phyloP scores from a whole-genome alignment of 73 alveolate genomes.

The Paramecium sexaurelia region DNA sequence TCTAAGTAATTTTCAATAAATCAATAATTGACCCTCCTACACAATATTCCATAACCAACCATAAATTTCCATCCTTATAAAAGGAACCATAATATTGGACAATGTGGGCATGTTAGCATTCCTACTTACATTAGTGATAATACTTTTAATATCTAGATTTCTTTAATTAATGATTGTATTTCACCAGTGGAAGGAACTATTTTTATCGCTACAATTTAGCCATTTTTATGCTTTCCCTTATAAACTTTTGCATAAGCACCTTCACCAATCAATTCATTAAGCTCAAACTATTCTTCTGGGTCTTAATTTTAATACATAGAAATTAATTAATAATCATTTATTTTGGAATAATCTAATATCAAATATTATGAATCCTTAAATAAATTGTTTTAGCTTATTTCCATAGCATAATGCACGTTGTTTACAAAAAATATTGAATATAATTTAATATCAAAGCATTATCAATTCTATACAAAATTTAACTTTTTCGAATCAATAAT shows the following conservation, averaged over 20 bases:
- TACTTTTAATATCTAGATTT: conserved; percentile 85
- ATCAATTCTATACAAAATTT: too few relatives aligned
- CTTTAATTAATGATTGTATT: conserved; percentile 79
- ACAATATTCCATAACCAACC: conserved; percentile 97
- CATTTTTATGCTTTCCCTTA: conserved; percentile 78
- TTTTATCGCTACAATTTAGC: conserved; percentile 89
- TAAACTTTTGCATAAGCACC: conserved; percentile 89
- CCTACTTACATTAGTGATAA: conserved; percentile 5
- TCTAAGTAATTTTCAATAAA: conserved; percentile 89
- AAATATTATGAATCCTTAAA: too few relatives aligned
- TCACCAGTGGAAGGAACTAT: conserved; percentile 79
- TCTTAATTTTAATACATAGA: conserved; percentile 66
- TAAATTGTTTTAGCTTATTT: too few relatives aligned
- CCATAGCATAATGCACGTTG: too few relatives aligned
- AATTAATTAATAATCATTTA: background rate
- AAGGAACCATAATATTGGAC: conserved; percentile 92
- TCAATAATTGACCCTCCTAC: conserved; percentile 96
- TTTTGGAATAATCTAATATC: background rate
- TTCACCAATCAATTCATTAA: conserved; percentile 82
- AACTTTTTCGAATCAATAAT: too few relatives aligned
- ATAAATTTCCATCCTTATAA: conserved; percentile 89
- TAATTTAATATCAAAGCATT: too few relatives aligned
- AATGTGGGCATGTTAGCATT: conserved; percentile 91
- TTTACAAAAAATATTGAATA: too few relatives aligned
- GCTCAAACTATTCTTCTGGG: conserved; percentile 81